phyloP scores from a whole-genome alignment of 2,329 filamentous ascomycete genomes.

The Monosporascus sp. region DNA sequence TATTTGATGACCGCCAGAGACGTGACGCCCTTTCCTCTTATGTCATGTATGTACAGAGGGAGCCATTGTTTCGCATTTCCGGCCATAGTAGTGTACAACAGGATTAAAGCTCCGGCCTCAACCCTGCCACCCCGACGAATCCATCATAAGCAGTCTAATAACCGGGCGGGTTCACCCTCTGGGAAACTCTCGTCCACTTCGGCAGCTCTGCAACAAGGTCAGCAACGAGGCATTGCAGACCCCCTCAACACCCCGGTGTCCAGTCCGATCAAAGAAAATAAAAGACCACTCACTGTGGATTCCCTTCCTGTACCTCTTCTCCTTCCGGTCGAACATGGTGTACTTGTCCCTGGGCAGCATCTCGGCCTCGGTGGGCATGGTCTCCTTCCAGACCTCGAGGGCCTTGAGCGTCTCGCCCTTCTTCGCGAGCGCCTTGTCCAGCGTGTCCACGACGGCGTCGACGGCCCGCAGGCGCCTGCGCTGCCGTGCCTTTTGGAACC shows the following conservation, averaged over 20 bases:
- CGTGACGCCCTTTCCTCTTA: neutral
- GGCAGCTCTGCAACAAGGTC: conserved; percentile 56
- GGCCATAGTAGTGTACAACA: conserved; percentile 17
- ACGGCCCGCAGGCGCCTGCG: conserved; percentile 77
- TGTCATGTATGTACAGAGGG: conserved; percentile 4
- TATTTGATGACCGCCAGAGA: neutral
- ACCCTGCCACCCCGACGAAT: neutral
- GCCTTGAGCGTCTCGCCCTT: conserved; percentile 68
- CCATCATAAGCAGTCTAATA: conserved; percentile 51
- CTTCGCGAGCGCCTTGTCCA: conserved; percentile 72
- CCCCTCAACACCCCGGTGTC: neutral
- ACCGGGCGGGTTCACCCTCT: conserved; percentile 89
- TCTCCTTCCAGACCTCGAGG: conserved; percentile 83
- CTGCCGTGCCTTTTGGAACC: conserved; percentile 84
- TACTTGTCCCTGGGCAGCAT: conserved; percentile 98
- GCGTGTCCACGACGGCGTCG: conserved; percentile 77
- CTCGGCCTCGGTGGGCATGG: conserved; percentile 94
- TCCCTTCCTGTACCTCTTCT: conserved; percentile 91
- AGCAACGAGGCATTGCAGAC: conserved; percentile 4
- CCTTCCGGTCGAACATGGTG: conserved; percentile 94
- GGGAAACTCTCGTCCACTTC: conserved; percentile 94
- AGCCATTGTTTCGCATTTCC: conserved; percentile 1
- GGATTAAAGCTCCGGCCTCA: neutral
- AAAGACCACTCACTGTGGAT: conserved; percentile 77
- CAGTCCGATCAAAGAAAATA: neutral